Base-by-base conservation (phyloP, 768 basidiomycete species). In the Tylopilus subfusipes region DNA sequence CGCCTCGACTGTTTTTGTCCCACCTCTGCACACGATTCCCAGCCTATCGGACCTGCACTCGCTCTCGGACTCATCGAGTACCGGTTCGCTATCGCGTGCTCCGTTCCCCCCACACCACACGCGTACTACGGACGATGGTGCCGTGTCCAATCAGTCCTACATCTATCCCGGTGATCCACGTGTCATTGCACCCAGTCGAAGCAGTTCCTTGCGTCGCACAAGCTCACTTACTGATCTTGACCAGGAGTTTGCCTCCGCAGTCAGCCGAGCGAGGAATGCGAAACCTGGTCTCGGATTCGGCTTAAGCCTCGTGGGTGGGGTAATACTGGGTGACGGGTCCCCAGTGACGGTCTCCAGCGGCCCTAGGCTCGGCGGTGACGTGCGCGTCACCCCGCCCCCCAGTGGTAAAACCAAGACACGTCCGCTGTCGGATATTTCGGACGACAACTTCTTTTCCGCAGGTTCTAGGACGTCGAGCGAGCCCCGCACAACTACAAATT, bases 191-290 rank as follows among this genome's bases (percentile, higher is more conserved):
- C 84, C 86, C 4, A 82, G 84, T 51, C 76, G 82, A 33, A 82
- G 81, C 61, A 80, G 79, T 53, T 80, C 78, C 1, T 58, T 83
- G 24, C 73, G 82, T 34, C 74, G 86, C 40, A 88, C 85, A n/a
- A 86, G 82, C 42, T 91, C 87, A 0, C 77, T 88, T 73, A 85
- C 85, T 0, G 90, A 92, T 62, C 73, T 93, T n/a, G 88, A 76
- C 69, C 74, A 82, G 52, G 85, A 78, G 52, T 82, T 77, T 43
- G 77, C 73, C 34, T 74, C 73, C 22, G 80, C 73, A 21, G 65
- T 78, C 44, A 70, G 71, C 52, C 72, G 72, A 39, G 77, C 73
- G 29, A 72, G 76, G 44, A 73, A 71, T 30, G 69, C 74, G 12
- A 69, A 74, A 33, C 73, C 74, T 40, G 56, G 83, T 63, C 57